These are phyloP conservation scores for Candida mesenterica DNA, from an alignment of 1,139 yeast species.

Conservation along the genomic window DNA sequence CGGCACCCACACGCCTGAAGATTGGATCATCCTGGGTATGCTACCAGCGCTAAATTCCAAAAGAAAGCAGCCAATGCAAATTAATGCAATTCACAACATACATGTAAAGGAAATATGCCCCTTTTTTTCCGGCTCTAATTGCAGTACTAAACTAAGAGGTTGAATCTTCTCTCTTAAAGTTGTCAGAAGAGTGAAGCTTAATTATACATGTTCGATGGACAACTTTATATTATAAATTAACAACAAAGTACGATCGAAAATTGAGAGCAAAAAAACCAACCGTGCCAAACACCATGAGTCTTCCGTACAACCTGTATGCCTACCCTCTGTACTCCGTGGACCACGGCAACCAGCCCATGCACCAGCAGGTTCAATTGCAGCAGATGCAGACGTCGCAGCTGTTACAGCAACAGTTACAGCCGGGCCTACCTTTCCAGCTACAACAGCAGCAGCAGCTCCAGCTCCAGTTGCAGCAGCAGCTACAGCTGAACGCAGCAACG, in stretches of 20 bases:
- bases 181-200: not conserved
- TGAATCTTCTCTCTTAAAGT: not conserved
- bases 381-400: conserved; percentile 2
- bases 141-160: too few relatives aligned
- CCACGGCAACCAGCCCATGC: not conserved
- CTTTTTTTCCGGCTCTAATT: not conserved
- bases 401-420: not conserved
- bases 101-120: too few relatives aligned
- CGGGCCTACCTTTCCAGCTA: conserved; percentile 1
- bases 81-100: too few relatives aligned
- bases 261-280: too few relatives aligned
- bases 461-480: conserved; percentile 3
- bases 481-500: conserved; percentile 1
- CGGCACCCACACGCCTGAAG: too few relatives aligned
- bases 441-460: conserved; percentile 1
- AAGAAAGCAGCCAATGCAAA: too few relatives aligned
- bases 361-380: conserved; percentile 2
- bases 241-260: not conserved
- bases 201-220: not conserved
- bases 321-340: conserved; percentile 8
- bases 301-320: conserved; percentile 14
- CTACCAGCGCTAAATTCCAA: too few relatives aligned
- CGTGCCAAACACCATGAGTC: conserved; percentile 12
- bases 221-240: too few relatives aligned
- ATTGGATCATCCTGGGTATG: too few relatives aligned